Conservation (phyloP, 202 grass and related monocot genomes). For the Brachypodium distachyon region DNA sequence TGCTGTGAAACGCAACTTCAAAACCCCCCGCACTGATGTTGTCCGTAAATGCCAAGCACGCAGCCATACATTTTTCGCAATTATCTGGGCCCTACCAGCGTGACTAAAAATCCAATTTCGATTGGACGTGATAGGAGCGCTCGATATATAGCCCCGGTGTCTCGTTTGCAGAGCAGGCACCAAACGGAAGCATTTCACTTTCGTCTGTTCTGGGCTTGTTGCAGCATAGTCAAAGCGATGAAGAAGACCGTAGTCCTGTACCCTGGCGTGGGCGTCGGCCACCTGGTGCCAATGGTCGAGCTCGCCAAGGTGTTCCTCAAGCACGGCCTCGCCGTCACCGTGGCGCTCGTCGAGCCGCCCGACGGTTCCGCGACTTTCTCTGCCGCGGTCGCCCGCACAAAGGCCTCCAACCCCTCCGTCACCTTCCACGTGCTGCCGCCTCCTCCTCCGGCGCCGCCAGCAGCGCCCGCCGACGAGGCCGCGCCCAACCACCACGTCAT, state of each 20-base stretch:
- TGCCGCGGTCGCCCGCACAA: not conserved
- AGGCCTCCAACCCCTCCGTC: slow-evolving; percentile 19
- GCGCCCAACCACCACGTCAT: not conserved
- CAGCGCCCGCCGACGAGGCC: not conserved
- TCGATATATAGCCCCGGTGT: not conserved
- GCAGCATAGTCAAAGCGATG: not conserved
- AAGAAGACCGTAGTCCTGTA: slow-evolving; percentile 11
- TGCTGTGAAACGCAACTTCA: no score
- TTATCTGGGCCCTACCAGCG: no score
- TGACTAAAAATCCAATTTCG: no score
- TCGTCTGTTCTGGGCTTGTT: no score
- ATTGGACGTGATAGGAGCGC: no score
- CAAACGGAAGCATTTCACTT: not conserved
- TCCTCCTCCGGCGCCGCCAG: no score
- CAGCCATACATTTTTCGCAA: no score
- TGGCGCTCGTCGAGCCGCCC: not conserved
- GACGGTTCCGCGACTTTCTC: not conserved
- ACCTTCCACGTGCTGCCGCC: slow-evolving; percentile 30
- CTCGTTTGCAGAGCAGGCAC: not conserved
- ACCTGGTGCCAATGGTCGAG: slow-evolving; percentile 2
- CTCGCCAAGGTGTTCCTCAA: slow-evolving; percentile 9
- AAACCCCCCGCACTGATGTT: no score
- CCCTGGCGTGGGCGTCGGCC: not conserved
- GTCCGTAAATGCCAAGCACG: no score
- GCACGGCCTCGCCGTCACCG: not conserved